phyloP scores from a whole-genome alignment of 441 rosid species.

The Brassica hybrid region DNA sequence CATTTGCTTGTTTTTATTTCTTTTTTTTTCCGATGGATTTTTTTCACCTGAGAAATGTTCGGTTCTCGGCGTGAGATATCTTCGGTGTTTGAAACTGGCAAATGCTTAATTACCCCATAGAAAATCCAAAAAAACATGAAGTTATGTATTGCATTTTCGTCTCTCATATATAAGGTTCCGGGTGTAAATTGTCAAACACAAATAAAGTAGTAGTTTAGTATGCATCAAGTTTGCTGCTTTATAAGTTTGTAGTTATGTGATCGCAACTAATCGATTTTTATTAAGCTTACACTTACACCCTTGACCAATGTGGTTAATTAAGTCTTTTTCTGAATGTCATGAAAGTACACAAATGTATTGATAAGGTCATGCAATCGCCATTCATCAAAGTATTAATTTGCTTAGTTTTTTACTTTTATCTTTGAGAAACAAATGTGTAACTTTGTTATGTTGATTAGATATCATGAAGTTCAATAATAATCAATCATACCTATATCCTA shows the following conservation, averaged over 20 bases:
- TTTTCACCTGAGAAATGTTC: slow-evolving; percentile 32
- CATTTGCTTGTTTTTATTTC: slow-evolving; percentile 24
- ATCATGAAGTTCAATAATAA: too few species aligned
- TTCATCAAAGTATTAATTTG: too few species aligned
- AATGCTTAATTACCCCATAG: slow-evolving; percentile 21
- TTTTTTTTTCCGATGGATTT: slow-evolving; percentile 31
- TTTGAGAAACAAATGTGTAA: too few species aligned
- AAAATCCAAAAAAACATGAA: slow-evolving; percentile 30
- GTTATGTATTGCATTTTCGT: slow-evolving; percentile 36
- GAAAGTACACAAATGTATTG: not conserved
- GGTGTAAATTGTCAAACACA: slow-evolving; percentile 24
- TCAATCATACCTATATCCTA: too few species aligned
- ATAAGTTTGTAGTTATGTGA: not conserved
- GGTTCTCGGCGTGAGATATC: slow-evolving; percentile 28
- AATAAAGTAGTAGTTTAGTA: slow-evolving; percentile 16
- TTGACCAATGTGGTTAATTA: slow-evolving; percentile 7
- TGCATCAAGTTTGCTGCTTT: not conserved
- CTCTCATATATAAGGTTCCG: slow-evolving; percentile 21
- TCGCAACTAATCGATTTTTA: not conserved
- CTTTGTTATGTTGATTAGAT: too few species aligned
- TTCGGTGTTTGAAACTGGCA: slow-evolving; percentile 33
- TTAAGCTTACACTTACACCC: slow-evolving; percentile 7
- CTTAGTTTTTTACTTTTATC: too few species aligned
- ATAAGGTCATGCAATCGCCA: too few species aligned
- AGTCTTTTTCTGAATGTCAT: not conserved